Evolutionary conservation across 805 yeast genomes (phyloP), one percentile per base, ranked within the genome.

Genomic region (Candida nitratophila): DNA sequence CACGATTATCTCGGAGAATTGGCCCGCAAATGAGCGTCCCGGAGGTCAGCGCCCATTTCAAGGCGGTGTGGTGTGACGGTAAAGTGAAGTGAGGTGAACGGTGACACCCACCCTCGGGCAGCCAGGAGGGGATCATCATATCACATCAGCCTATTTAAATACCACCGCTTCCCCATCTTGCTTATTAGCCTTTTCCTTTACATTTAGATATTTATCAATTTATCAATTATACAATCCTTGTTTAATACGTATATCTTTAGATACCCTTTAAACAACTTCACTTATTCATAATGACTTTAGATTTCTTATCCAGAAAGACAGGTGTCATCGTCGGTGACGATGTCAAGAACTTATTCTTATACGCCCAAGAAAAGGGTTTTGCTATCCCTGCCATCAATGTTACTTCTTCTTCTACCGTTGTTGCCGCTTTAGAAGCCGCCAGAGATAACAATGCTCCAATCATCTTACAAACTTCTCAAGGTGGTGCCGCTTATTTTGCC

Each of bases 261-360:
- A n/a, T n/a, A n/a, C n/a, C n/a, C n/a, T n/a, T n/a, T n/a, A n/a
- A n/a, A n/a, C n/a, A n/a, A n/a, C n/a, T n/a, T n/a, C n/a, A n/a
- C n/a, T n/a, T n/a, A 20, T 47, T 44, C 32, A 40, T 37, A 46
- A 60, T 61, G 63, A 50, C 57, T 55, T 53, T 60, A 70, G 89
- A 83, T 62, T 88, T 88, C 69, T 77, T 90, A 62, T 72, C 75
- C 59, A 83, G 95, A 77, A 90, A 93, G 73, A 64, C 93, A 67
- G 99, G 99, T 80, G 99, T 93, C 73, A 89, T 93, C 70, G 93
- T 86, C 74, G 99, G 99, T 66, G 97, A 91, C 63, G 99, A 93
- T 66, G 99, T 93, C 55, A 79, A 77, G 60, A 70, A 72, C 57
- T 76, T 85, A 66, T 93, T 90, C 74, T 83, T 83, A 70, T 88